Evolutionary conservation across 805 yeast species (phyloP).

Genomic region (Teunomyces aglyptinius): DNA sequence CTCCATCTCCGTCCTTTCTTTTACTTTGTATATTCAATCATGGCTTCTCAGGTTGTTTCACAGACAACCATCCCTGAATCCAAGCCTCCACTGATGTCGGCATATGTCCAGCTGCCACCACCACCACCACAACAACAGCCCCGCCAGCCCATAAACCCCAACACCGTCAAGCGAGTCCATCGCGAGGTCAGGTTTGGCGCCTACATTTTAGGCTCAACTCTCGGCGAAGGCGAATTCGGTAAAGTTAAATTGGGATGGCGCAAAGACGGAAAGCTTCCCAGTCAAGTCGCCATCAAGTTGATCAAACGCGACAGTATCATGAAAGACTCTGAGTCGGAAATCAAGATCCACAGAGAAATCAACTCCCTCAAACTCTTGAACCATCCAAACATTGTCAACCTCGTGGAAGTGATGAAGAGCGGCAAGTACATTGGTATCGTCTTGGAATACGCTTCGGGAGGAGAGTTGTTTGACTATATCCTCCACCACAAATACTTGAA

Average conservation of each 20-base stretch:
- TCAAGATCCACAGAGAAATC: constrained; percentile 89
- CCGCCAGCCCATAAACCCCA: constrained; percentile 12
- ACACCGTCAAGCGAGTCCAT: constrained; percentile 34
- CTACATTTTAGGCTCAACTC: constrained; percentile 84
- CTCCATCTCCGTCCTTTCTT: no score
- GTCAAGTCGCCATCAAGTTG: constrained; percentile 91
- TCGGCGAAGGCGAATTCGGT: constrained; percentile 98
- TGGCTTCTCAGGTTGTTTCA: constrained; percentile 7
- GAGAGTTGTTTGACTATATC: constrained; percentile 92
- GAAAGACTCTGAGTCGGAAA: constrained; percentile 79
- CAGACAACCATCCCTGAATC: neutral
- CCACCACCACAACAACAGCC: constrained; percentile 5
- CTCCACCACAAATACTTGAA: constrained; percentile 81
- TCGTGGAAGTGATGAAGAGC: constrained; percentile 90
- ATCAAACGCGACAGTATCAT: constrained; percentile 87
- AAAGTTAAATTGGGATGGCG: constrained; percentile 97
- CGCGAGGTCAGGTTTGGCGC: constrained; percentile 85
- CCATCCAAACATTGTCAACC: constrained; percentile 90
- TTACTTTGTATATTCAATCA: neutral
- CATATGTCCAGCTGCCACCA: neutral
- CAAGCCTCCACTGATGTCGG: neutral
- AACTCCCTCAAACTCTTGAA: constrained; percentile 81
- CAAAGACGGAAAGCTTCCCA: constrained; percentile 71
- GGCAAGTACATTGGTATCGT: constrained; percentile 96
- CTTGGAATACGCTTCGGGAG: constrained; percentile 94